Base-by-base conservation (phyloP, 1,139 yeast species). In the Protomyces gravidus region DNA sequence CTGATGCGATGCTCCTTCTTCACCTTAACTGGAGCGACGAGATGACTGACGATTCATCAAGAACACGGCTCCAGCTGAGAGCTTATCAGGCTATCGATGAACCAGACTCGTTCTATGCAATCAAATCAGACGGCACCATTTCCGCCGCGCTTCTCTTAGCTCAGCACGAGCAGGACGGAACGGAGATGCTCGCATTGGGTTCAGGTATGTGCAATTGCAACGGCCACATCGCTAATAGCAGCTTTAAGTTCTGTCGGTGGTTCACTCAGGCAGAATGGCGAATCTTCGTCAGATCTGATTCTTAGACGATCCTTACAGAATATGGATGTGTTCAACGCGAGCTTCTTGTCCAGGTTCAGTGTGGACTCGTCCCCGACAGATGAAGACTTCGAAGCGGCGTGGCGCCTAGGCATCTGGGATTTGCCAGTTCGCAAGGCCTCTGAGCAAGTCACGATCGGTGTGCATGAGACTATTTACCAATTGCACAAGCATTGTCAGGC, bases 371-470 rank as follows among this genome's bases (percentile, higher is more conserved):
- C 50, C 15, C 60, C 50, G 2, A 45, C 60, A 11, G 65, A 65
- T 5, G 53, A 47, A 13, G 26, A 59, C 11, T 78, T 74, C 63
- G 75, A 80, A 57, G 79, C 85, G 78, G 78, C 83, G 0, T 87
- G 95, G 95, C 85, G 84, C 67, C 71, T 87, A 40, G 79, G 77
- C 58, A 77, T 79, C 55, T 88, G 95, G 95, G 85, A 83, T 61
- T 62, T 84, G 3, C 86, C 92, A 0, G 17, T 71, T 77, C 1
- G 71, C 83, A 63, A 30, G 51, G 9, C 21, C 32, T 4, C 19
- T 42, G 3, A 25, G n/a, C 11, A 21, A 27, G 82, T 79, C 69
- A 68, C 46, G 65, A 77, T 1, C 72, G 73, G 30, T 17, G 39
- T 9, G 32, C n/a, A 15, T 33, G 15, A 21, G 28, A 33, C 7